These are phyloP conservation scores for Scenedesmus sp. DNA, from an alignment of 163 green algal species.

Conservation along the genomic window DNA sequence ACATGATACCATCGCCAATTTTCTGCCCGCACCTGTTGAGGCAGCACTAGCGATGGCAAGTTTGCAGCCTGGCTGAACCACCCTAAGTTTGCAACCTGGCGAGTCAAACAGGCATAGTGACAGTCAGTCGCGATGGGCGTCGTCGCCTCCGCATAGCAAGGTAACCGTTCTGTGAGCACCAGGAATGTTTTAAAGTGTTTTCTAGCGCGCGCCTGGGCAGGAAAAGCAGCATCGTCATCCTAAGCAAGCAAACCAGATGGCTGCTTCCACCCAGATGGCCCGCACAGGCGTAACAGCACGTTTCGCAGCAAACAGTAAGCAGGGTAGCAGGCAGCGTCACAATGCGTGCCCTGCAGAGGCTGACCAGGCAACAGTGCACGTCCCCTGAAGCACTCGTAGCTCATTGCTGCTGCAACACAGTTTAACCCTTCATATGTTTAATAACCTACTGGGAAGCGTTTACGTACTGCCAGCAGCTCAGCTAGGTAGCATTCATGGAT, in stretches of 20 bases:
- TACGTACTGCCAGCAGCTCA: neutral
- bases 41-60: too few relatives aligned
- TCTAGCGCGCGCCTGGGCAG: too few relatives aligned
- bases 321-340: neutral
- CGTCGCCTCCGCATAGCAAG: too few relatives aligned
- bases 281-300: neutral
- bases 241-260: conserved; percentile 1
- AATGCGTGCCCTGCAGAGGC: neutral
- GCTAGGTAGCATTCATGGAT: neutral
- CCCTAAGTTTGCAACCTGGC: too few relatives aligned
- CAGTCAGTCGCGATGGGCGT: neutral
- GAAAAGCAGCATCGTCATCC: neutral
- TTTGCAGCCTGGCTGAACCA: too few relatives aligned
- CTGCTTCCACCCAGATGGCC: conserved; percentile 48
- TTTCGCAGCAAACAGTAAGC: neutral
- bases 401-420: neutral
- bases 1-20: too few relatives aligned
- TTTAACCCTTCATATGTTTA: neutral
- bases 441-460: neutral
- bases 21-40: too few relatives aligned
- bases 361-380: neutral
- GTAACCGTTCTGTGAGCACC: too few relatives aligned
- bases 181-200: too few relatives aligned
- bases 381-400: neutral
- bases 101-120: neutral